Base-by-base conservation (phyloP, 139 green algal species). In the Haematococcus lacustris region DNA sequence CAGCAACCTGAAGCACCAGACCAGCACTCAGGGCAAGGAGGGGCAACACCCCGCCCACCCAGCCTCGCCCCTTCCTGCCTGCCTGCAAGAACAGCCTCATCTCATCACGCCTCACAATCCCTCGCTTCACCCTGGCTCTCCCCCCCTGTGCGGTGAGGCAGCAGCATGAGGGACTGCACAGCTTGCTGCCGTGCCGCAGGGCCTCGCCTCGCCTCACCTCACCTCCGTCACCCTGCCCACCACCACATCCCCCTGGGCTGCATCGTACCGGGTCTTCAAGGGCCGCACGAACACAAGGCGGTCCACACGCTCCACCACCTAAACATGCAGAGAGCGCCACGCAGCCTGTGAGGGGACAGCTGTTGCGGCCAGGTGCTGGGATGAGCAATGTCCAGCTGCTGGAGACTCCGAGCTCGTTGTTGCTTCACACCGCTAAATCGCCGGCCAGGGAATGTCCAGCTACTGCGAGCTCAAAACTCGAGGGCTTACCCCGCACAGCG, bases 241-340 rank as follows among this genome's bases (percentile, higher is more conserved):
- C 21, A 97, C 86, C 2, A 97, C 88, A 66, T 97, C 91, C 7
- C 91, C 91, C 37, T 90, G 70, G 71, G 92, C 85, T 21, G 91
- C 83, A 26, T 69, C 71, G 70, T 96, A 95, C 30, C 91, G 85
- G n/a, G 62, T 83, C 35, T 89, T 91, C 3, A 91, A 64, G 0
- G 91, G 80, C 33, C 74, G 63, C 23, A 97, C 91, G 38, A 83
- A 90, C 7, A 96, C 82, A 0, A 97, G 88, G 74, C 93, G 92
- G 78, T 97, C 89, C 21, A 94, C 86, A 4, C 91, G 82, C 73
- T 89, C 71, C 35, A 96, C 81, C 2, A 90, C 67, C 67, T 72
- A 6, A 40, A 38, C 2, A 60, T 33, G 26, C 23, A 65, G 17
- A 65, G 21, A 21, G 47, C 21, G 47, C 21, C 47, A 57, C 13